Conservation (phyloP, 1,139 yeast genomes). For the Candida labiduridarum region DNA sequence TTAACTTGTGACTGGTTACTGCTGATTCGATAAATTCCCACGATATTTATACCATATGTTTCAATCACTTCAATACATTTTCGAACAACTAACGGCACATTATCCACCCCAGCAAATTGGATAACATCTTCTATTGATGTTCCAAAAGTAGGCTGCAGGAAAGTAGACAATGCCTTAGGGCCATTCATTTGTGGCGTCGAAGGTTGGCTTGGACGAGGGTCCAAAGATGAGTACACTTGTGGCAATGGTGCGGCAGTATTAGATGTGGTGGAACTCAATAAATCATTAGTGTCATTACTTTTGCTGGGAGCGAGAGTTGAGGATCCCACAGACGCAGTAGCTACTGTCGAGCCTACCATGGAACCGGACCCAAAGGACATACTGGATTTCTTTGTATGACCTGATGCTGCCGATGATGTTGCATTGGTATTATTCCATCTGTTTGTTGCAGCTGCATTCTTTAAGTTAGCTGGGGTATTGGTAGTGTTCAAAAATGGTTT, state of each 20-base stretch:
- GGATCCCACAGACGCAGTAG: neutral
- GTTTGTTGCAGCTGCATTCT: conserved; percentile 15
- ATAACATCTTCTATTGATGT: conserved; percentile 74
- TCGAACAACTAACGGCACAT: conserved; percentile 89
- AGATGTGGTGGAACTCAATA: neutral
- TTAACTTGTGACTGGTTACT: conserved; percentile 79
- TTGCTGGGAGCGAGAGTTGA: conserved; percentile 1
- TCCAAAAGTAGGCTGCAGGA: conserved; percentile 67
- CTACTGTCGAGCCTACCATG: neutral
- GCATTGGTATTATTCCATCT: conserved; percentile 13
- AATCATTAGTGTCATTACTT: conserved; percentile 2
- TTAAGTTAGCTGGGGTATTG: conserved; percentile 22
- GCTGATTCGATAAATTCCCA: conserved; percentile 86
- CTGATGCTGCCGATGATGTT: neutral
- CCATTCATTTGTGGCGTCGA: conserved; percentile 38
- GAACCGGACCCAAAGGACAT: conserved; percentile 1
- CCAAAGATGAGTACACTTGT: conserved; percentile 33
- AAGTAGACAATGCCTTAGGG: conserved; percentile 30
- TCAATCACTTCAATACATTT: conserved; percentile 89
- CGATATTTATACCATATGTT: conserved; percentile 76
- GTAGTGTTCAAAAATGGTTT: conserved; percentile 41
- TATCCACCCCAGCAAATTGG: conserved; percentile 78
- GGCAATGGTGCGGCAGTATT: neutral
- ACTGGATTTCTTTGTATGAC: conserved; percentile 2
- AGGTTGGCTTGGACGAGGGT: conserved; percentile 34